A percentile compares a stretch with the other conserved stretches of the same genome.
These are phyloP conservation scores for Onygenales sp. DNA, from an alignment of 2,329 filamentous ascomycete genomes.

Conservation along the genomic window DNA sequence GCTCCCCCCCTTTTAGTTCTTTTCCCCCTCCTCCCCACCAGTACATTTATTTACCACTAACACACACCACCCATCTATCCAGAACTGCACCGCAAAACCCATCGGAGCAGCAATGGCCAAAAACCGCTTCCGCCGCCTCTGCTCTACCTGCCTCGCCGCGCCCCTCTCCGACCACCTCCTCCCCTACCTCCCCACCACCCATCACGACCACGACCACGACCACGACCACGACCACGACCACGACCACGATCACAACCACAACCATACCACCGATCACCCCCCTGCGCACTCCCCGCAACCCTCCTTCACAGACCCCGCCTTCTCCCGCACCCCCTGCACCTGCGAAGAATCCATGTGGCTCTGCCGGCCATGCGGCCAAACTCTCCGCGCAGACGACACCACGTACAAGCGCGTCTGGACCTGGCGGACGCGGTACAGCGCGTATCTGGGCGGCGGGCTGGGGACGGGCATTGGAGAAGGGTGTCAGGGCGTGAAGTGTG, in stretches of 20 bases:
- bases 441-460: slow-evolving; percentile 65
- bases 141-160: slow-evolving; percentile 61
- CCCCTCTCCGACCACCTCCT: slow-evolving; percentile 44
- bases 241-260: not conserved
- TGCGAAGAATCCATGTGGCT: slow-evolving; percentile 61
- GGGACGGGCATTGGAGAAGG: slow-evolving; percentile 84
- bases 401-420: slow-evolving; percentile 65
- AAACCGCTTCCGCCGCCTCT: slow-evolving; percentile 72
- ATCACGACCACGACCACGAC: not conserved
- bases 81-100: slow-evolving; percentile 88
- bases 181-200: slow-evolving; percentile 17
- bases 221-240: not conserved
- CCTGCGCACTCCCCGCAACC: slow-evolving; percentile 20
- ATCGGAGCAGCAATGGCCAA: slow-evolving; percentile 58
- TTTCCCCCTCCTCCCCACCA: not conserved
- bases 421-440: slow-evolving; percentile 77
- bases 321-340: slow-evolving; percentile 47
- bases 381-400: slow-evolving; percentile 49
- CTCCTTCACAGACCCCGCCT: slow-evolving; percentile 39
- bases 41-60: not conserved
- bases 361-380: slow-evolving; percentile 72
- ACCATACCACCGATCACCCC: not conserved
- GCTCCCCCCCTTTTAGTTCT: not conserved
- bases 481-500: slow-evolving; percentile 79
- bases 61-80: slow-evolving; percentile 1